Percentiles rank a stretch among this genome's conserved stretches.
Evolutionary conservation across 108 stramenopile genomes (phyloP).

Genomic region (Fragilaria crotonensis): DNA sequence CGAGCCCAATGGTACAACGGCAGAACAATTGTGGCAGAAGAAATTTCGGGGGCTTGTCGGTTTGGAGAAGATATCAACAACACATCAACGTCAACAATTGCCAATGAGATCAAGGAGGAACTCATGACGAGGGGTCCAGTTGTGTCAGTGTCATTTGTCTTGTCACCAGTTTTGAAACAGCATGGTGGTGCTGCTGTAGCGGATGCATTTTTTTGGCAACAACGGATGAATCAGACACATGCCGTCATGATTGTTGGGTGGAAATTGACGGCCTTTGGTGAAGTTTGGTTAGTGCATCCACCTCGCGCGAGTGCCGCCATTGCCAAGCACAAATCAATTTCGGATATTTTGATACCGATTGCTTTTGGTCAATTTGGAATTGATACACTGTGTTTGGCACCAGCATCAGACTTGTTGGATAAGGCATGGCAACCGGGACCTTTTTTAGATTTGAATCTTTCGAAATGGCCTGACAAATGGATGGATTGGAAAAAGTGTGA

Average conservation of each 20-base stretch:
- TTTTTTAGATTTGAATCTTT: background rate
- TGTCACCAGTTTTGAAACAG: background rate
- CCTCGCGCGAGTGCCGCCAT: background rate
- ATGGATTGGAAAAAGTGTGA: background rate
- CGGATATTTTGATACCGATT: constrained; percentile 3
- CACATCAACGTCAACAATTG: background rate
- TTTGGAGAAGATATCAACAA: background rate
- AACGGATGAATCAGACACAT: background rate
- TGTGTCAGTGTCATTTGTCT: constrained; percentile 2
- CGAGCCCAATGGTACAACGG: too few relatives aligned
- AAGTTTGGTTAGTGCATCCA: constrained; percentile 11
- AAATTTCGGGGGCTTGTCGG: background rate
- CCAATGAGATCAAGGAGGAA: constrained; percentile 7
- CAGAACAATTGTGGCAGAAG: too few relatives aligned
- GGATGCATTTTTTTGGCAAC: background rate
- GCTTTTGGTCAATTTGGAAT: constrained; percentile 17
- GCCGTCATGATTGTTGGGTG: constrained; percentile 10
- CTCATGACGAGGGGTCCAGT: constrained; percentile 8
- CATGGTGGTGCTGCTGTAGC: background rate
- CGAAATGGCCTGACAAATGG: background rate
- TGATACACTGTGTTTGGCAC: constrained; percentile 5
- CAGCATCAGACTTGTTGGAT: background rate
- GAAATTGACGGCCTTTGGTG: constrained; percentile 10
- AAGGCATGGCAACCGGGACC: background rate
- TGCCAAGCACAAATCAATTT: background rate